phyloP scores from a whole-genome alignment of 169 alveolate species.

The Amoebophrya sp. region DNA sequence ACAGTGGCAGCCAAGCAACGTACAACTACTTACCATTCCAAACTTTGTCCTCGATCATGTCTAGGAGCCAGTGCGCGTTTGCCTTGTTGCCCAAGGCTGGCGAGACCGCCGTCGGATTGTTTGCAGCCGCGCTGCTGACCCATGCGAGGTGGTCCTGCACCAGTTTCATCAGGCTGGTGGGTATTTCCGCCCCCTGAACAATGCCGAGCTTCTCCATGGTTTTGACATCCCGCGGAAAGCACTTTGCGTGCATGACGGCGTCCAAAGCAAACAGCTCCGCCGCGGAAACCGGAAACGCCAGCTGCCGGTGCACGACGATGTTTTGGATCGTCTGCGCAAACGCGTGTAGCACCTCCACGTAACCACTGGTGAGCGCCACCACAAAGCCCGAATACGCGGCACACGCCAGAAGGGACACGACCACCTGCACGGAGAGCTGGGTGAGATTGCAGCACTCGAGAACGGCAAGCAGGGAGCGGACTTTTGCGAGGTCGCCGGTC shows the following conservation, averaged over 20 bases:
- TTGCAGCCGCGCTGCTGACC: too few relatives aligned
- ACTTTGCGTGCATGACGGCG: not conserved
- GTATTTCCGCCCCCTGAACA: too few relatives aligned
- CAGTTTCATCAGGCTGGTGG: too few relatives aligned
- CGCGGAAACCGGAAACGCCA: not conserved
- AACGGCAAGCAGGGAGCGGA: not conserved
- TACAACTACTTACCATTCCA: too few relatives aligned
- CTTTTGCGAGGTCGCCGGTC: not conserved
- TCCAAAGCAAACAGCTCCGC: not conserved
- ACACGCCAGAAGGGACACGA: not conserved
- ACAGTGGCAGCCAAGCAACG: too few relatives aligned
- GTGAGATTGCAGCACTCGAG: not conserved
- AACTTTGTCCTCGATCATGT: not conserved
- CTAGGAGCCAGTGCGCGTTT: not conserved
- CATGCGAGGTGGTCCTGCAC: too few relatives aligned
- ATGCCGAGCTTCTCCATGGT: not conserved
- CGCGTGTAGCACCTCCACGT: not conserved
- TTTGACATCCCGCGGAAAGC: not conserved
- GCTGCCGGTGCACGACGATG: not conserved
- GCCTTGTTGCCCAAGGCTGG: too few relatives aligned
- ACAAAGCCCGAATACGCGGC: not conserved
- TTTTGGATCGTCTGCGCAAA: not conserved
- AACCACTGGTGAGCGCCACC: not conserved
- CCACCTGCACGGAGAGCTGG: not conserved
- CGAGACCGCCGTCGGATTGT: too few relatives aligned